Conservation (phyloP, 768 basidiomycete genomes). For the Suillus alpinus region DNA sequence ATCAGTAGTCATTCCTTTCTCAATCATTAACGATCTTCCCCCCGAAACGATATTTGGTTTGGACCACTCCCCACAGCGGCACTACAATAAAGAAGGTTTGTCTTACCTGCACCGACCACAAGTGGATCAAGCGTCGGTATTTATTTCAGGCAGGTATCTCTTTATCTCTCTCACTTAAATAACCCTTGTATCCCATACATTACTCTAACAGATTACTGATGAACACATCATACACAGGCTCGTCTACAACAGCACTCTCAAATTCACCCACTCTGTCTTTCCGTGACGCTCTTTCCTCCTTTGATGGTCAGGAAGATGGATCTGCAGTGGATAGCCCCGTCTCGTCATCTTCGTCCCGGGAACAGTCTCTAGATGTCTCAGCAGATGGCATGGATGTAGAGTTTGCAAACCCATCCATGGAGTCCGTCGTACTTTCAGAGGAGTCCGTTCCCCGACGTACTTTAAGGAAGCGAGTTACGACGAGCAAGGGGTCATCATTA, state of each 20-base stretch:
- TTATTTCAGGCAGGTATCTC: slow-evolving; percentile 11
- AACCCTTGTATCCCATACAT: neutral
- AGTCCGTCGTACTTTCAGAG: slow-evolving; percentile 21
- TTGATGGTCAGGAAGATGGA: slow-evolving; percentile 29
- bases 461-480: slow-evolving; percentile 21
- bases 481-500: slow-evolving; percentile 24
- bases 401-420: slow-evolving; percentile 21
- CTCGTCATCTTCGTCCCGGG: slow-evolving; percentile 31
- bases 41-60: slow-evolving; percentile 10
- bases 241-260: slow-evolving; percentile 17
- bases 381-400: slow-evolving; percentile 25
- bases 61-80: slow-evolving; percentile 11
- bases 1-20: slow-evolving; percentile 9
- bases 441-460: slow-evolving; percentile 24
- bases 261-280: slow-evolving; percentile 31
- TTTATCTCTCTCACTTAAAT: neutral
- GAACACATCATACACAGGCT: slow-evolving; percentile 12
- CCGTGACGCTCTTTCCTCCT: slow-evolving; percentile 28
- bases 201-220: slow-evolving; percentile 2
- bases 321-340: slow-evolving; percentile 27
- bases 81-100: slow-evolving; percentile 13
- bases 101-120: slow-evolving; percentile 10
- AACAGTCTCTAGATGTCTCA: slow-evolving; percentile 26
- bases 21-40: slow-evolving; percentile 1
- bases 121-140: slow-evolving; percentile 10